Evolutionary conservation across 2,329 filamentous ascomycete genomes (phyloP).

Genomic region (Sporothrix protearum): DNA sequence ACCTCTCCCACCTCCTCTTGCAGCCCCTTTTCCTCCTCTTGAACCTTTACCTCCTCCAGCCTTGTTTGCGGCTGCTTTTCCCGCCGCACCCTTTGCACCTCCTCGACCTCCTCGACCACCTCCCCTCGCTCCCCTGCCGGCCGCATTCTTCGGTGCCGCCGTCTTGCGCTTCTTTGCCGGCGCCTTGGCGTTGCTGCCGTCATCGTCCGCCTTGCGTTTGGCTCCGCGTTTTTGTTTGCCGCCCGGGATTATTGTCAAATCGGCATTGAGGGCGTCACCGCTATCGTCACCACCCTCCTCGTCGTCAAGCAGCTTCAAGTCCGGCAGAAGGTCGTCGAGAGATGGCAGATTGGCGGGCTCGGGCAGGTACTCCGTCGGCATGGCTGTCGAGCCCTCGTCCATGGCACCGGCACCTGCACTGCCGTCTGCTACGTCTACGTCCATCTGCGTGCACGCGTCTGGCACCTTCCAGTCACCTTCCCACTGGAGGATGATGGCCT

Average conservation of each 20-base stretch:
- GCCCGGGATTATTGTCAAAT: background rate
- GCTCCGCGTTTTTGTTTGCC: background rate
- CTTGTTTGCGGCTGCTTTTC: background rate
- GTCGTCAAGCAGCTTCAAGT: background rate
- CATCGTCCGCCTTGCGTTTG: background rate
- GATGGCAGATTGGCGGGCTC: background rate
- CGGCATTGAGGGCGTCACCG: background rate
- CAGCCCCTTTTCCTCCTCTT: background rate
- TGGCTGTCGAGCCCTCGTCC: background rate
- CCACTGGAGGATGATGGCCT: background rate
- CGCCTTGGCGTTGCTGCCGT: background rate
- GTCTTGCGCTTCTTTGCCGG: background rate
- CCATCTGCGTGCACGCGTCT: background rate
- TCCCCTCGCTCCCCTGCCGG: background rate
- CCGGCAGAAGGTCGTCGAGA: background rate
- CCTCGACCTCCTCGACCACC: background rate
- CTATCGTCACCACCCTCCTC: background rate
- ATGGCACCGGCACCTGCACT: background rate
- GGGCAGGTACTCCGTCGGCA: slow-evolving; percentile 15
- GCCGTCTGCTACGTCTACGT: background rate
- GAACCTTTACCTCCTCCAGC: background rate
- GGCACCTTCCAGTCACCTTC: slow-evolving; percentile 18
- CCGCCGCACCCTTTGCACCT: background rate
- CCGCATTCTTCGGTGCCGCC: background rate
- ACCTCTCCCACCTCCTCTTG: background rate